phyloP scores from a whole-genome alignment of 257 asterid species.

The Lycium ferocissimum region DNA sequence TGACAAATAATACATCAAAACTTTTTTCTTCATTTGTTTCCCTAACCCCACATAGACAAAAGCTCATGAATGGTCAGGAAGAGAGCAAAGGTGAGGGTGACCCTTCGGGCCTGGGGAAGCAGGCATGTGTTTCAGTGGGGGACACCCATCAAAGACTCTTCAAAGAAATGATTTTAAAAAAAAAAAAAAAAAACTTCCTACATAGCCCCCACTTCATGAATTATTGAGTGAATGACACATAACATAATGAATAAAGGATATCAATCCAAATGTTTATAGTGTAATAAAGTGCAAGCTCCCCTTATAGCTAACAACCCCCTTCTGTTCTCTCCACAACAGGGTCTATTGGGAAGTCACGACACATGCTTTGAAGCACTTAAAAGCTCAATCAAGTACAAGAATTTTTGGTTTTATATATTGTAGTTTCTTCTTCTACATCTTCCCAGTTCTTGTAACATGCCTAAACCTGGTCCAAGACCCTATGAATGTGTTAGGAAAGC shows the following conservation, averaged over 20 bases:
- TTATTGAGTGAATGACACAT: neutral
- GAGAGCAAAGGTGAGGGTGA: conserved; percentile 29
- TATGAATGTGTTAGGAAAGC: conserved; percentile 95
- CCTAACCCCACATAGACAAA: conserved; percentile 20
- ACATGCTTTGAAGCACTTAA: neutral
- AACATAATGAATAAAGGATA: no score
- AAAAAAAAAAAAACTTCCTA: neutral
- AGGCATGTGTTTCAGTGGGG: conserved; percentile 81
- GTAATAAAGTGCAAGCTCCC: neutral
- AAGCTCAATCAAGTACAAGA: neutral
- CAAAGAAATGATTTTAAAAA: neutral
- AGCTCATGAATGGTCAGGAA: conserved; percentile 49
- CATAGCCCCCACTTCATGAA: conserved; percentile 19
- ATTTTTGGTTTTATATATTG: neutral
- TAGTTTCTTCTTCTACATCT: neutral
- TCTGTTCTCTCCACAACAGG: neutral
- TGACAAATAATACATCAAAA: conserved; percentile 39
- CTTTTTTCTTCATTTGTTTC: conserved; percentile 30
- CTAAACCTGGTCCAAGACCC: conserved; percentile 92
- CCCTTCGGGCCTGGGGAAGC: conserved; percentile 57
- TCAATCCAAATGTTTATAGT: neutral
- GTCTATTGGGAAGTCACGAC: conserved; percentile 27
- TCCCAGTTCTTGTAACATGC: conserved; percentile 59
- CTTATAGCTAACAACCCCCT: neutral
- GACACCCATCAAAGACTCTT: conserved; percentile 40